phyloP scores from a whole-genome alignment of 2,329 filamentous ascomycete genomes.

The Aaosphaeria pasadenensis region DNA sequence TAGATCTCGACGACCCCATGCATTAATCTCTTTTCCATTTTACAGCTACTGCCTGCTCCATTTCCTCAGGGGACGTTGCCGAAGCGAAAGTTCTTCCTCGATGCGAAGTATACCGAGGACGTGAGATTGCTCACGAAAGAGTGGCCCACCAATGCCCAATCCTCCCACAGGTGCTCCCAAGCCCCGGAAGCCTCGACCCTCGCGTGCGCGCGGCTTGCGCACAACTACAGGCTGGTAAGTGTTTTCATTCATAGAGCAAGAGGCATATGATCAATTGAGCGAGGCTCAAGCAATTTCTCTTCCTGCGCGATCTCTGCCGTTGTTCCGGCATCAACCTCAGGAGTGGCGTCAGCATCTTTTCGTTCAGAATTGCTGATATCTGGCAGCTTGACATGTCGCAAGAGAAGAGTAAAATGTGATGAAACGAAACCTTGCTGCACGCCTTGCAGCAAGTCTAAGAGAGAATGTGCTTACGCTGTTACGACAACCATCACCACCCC shows the following conservation, averaged over 20 bases:
- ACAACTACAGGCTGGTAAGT: constrained; percentile 45
- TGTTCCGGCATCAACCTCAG: too few species aligned
- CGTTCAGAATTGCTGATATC: constrained; percentile 8
- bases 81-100: constrained; percentile 19
- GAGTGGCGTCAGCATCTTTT: too few species aligned
- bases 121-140: constrained; percentile 7
- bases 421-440: constrained; percentile 46
- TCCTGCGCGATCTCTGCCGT: too few species aligned
- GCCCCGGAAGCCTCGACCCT: constrained; percentile 39
- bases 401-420: constrained; percentile 52
- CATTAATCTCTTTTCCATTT: too few species aligned
- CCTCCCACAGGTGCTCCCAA: constrained; percentile 23
- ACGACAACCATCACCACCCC: constrained; percentile 2
- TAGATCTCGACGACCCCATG: too few species aligned
- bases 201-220: constrained; percentile 43
- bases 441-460: constrained; percentile 43
- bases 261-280: too few species aligned
- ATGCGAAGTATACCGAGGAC: constrained; percentile 24
- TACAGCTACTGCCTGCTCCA: neutral
- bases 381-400: constrained; percentile 43
- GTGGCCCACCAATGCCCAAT: constrained; percentile 20
- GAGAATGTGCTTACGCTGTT: constrained; percentile 40
- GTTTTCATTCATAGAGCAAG: constrained; percentile 4
- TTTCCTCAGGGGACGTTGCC: constrained; percentile 2
- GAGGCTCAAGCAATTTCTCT: too few species aligned